Evolutionary conservation across 768 basidiomycete species (phyloP).

Genomic region (Tylopilus vinaceipallidus): DNA sequence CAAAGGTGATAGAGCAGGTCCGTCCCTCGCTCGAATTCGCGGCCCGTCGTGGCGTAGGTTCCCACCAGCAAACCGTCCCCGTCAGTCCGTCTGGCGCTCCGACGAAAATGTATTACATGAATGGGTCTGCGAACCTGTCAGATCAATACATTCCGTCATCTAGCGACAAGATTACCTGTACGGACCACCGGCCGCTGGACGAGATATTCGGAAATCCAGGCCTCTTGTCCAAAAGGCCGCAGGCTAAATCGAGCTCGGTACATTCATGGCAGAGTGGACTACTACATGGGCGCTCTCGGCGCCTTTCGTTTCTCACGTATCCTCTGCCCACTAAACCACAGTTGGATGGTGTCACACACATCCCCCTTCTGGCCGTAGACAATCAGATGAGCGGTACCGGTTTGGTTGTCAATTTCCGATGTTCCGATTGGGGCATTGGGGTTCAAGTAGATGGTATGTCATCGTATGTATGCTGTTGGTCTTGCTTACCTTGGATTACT

Average conservation of each 20-base stretch:
- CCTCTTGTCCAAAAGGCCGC: neutral
- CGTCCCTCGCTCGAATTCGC: neutral
- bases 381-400: conserved; percentile 19
- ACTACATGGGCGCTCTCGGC: conserved; percentile 1
- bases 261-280: conserved; percentile 1
- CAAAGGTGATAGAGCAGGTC: neutral
- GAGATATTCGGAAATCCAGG: conserved; percentile 21
- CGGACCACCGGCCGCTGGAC: conserved; percentile 28
- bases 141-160: conserved; percentile 30
- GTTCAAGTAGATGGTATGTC: conserved; percentile 17
- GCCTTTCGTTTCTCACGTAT: conserved; percentile 12
- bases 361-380: conserved; percentile 25
- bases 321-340: conserved; percentile 20
- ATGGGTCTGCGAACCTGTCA: conserved; percentile 1
- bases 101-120: neutral
- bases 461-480: neutral
- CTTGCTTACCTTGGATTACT: neutral
- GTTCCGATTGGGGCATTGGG: conserved; percentile 26
- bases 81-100: too few relatives aligned
- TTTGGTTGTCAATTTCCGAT: conserved; percentile 19
- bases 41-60: neutral
- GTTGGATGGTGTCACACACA: conserved; percentile 17
- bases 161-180: conserved; percentile 27
- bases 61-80: neutral
- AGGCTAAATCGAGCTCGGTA: neutral